phyloP scores from a whole-genome alignment of 495 filamentous ascomycete genomes.

The Podospora fimiseda region DNA sequence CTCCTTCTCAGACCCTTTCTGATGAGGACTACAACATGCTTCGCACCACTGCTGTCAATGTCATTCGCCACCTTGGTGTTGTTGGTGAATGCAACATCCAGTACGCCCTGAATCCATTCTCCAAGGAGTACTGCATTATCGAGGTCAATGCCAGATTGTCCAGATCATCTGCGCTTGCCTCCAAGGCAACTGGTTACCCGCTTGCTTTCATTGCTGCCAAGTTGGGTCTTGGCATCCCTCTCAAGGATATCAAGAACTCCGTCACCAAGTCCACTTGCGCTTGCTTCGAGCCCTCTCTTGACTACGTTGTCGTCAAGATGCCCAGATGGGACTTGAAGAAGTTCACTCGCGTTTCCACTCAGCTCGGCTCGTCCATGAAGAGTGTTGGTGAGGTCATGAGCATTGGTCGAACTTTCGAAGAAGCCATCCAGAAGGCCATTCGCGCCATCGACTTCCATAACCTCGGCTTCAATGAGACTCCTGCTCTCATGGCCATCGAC shows the following conservation, averaged over 20 bases:
- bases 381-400: slow-evolving; percentile 99
- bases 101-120: slow-evolving; percentile 93
- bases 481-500: slow-evolving; percentile 90
- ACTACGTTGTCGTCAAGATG: slow-evolving; percentile 99
- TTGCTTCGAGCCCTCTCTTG: slow-evolving; percentile 97
- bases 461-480: slow-evolving; percentile 86
- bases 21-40: slow-evolving; percentile 99
- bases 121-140: slow-evolving; percentile 92
- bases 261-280: slow-evolving; percentile 95
- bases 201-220: slow-evolving; percentile 96
- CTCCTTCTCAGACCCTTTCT: slow-evolving; percentile 88
- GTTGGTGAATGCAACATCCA: slow-evolving; percentile 98
- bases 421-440: slow-evolving; percentile 98
- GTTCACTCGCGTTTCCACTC: slow-evolving; percentile 91
- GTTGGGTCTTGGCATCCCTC: slow-evolving; percentile 84
- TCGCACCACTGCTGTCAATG: slow-evolving; percentile 90
- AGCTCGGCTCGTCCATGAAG: slow-evolving; percentile 98
- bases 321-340: slow-evolving; percentile 98
- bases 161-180: slow-evolving; percentile 90
- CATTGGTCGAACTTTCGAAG: slow-evolving; percentile 93
- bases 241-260: slow-evolving; percentile 94
- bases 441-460: slow-evolving; percentile 92
- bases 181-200: slow-evolving; percentile 96
- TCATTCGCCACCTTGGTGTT: slow-evolving; percentile 90
- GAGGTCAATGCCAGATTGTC: slow-evolving; percentile 98